Evolutionary conservation across 306 rosid species (phyloP).

Genomic region (Vachellia pachyceras): DNA sequence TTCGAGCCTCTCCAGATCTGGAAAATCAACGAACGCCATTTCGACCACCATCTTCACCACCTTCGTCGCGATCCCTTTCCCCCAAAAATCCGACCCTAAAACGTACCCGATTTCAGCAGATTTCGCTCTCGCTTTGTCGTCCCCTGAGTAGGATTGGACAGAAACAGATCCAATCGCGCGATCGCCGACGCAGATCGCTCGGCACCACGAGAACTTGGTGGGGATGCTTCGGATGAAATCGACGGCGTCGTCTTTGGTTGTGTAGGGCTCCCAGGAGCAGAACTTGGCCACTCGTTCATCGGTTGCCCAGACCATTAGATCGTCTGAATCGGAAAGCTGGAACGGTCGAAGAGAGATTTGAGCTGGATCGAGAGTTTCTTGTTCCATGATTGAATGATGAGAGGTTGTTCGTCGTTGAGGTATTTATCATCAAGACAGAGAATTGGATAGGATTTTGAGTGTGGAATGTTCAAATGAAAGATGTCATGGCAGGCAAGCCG

Average conservation of each 20-base stretch:
- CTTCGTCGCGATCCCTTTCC: conserved; percentile 66
- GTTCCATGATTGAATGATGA: not conserved
- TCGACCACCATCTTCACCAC: conserved; percentile 62
- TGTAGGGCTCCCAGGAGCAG: conserved; percentile 59
- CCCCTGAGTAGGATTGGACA: conserved; percentile 32
- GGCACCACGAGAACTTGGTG: conserved; percentile 52
- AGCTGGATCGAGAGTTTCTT: conserved; percentile 1
- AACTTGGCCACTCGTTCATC: conserved; percentile 48
- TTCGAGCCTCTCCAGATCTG: conserved; percentile 71
- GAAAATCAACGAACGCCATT: conserved; percentile 52
- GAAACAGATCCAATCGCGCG: conserved; percentile 64
- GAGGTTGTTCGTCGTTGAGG: not conserved
- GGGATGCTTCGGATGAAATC: conserved; percentile 45
- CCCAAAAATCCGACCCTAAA: conserved; percentile 66
- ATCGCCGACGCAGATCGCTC: conserved; percentile 61
- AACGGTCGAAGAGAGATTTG: conserved; percentile 59
- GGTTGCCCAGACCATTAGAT: conserved; percentile 58
- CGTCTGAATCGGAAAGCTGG: conserved; percentile 55
- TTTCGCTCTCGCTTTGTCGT: conserved; percentile 43
- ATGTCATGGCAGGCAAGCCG: not conserved
- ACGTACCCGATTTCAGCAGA: conserved; percentile 65
- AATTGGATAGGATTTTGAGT: not conserved
- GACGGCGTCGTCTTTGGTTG: conserved; percentile 49
- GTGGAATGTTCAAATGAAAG: not conserved
- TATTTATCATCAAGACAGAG: not conserved